Percentiles rank a stretch among this genome's conserved stretches.
Evolutionary conservation across 2,329 filamentous ascomycete genomes (phyloP).

Genomic region (Raffaelea arxii): DNA sequence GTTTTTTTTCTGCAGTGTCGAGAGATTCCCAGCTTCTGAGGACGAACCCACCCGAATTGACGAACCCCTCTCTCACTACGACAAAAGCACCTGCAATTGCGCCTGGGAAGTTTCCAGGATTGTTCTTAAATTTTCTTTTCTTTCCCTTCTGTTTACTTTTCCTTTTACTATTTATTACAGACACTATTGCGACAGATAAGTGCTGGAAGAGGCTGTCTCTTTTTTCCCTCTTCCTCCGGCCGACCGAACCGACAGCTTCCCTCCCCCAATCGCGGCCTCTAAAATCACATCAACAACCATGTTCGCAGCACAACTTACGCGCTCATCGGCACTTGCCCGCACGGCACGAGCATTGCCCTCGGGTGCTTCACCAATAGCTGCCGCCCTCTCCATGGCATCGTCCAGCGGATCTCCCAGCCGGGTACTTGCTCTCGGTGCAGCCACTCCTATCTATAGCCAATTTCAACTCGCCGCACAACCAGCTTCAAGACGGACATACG

Average conservation of each 20-base stretch:
- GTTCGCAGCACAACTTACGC: conserved; percentile 13
- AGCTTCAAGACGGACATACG: conserved; percentile 29
- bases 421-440: conserved; percentile 2
- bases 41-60: neutral
- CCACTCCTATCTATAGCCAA: neutral
- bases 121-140: no score
- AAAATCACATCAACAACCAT: conserved; percentile 5
- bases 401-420: neutral
- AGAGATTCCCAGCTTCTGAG: neutral
- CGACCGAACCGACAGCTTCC: neutral
- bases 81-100: no score
- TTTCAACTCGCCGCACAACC: neutral
- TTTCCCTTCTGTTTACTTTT: no score
- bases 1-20: neutral
- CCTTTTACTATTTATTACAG: no score
- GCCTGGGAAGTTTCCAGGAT: no score
- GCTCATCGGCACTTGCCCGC: conserved; percentile 4
- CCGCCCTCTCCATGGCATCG: conserved; percentile 2
- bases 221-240: neutral
- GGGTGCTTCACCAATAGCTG: neutral
- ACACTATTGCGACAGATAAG: no score
- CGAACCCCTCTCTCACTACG: no score
- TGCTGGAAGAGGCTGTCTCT: no score
- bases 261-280: neutral
- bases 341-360: conserved; percentile 2